Base-by-base conservation (phyloP, 2,329 filamentous ascomycete genomes). In the Epicoccum nigrum region DNA sequence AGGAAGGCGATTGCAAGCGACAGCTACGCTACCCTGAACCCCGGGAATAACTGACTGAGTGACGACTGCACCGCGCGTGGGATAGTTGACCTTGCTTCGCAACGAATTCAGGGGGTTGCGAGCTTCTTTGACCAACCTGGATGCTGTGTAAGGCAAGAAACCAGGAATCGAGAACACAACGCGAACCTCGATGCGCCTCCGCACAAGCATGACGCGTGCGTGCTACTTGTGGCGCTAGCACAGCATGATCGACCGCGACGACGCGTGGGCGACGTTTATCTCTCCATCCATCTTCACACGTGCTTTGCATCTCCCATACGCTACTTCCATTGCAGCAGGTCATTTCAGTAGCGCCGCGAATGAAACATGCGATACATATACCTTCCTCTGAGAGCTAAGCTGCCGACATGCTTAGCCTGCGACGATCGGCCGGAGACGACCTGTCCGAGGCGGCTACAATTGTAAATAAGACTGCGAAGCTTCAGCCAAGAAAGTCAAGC, bases 401-500 rank as follows among this genome's bases (percentile, higher is more conserved):
- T 19, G 32, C 42, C 42, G 42, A 37, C 16, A 33, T 15, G 42
- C 4, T 28, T 15, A 16, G 27, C 17, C 17, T 17, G 23, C 41
- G 31, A 30, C 7, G 25, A 16, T 21, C 17, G 16, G 23, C 42
- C 20, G 32, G 21, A 21, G 7, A 17, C 33, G 27, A 23, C n/a
- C 23, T 32, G 7, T 45, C 31, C 25, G n/a, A 38, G 17, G 13
- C 17, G 25, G 12, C 33, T 12, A 25, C 31, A 16, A 17, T 4
- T 23, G 12, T 38, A 45, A 23, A 38, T 45, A 45, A 45, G 25
- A 13, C 17, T 20, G 25, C 20, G 20, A 25, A 25, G 19, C 20
- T 45, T 5, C 33, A 38, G 33, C 43, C 33, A 45, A 38, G 33
- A 30, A 38, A 13, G 7, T 25, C 25, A 45, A 45, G 43, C 43